phyloP scores from a whole-genome alignment of 2,329 filamentous ascomycete genomes.

The Diaporthe eres region DNA sequence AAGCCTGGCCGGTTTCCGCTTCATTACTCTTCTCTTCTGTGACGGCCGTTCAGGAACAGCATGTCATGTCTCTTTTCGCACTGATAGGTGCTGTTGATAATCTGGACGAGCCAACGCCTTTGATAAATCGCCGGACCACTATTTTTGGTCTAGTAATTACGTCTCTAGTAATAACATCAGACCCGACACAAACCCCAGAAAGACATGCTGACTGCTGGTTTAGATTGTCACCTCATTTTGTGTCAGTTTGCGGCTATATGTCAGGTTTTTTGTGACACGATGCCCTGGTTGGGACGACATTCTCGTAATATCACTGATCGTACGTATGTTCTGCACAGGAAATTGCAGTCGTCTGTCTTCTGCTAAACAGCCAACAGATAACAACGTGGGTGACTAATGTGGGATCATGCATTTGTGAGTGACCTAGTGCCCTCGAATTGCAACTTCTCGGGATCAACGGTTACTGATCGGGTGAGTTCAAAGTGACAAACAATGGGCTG shows the following conservation, averaged over 20 bases:
- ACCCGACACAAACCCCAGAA: too few relatives aligned
- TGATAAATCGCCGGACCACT: conserved; percentile 31
- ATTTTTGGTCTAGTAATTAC: conserved; percentile 36
- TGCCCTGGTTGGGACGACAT: conserved; percentile 40
- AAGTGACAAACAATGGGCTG: conserved; percentile 35
- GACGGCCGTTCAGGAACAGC: conserved; percentile 11
- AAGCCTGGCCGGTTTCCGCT: background rate
- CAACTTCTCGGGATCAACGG: too few relatives aligned
- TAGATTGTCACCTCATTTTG: conserved; percentile 35
- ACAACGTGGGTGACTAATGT: conserved; percentile 40
- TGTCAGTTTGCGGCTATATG: conserved; percentile 30
- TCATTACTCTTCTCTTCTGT: background rate
- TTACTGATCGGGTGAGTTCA: background rate
- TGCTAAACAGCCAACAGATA: background rate
- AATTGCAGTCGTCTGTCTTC: too few relatives aligned
- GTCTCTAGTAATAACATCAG: conserved; percentile 4
- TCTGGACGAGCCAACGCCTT: conserved; percentile 36
- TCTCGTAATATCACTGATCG: conserved; percentile 33
- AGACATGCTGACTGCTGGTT: background rate
- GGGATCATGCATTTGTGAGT: conserved; percentile 36
- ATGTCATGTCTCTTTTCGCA: conserved; percentile 40
- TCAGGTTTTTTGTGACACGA: conserved; percentile 40
- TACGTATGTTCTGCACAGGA: background rate
- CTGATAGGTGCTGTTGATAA: conserved; percentile 37
- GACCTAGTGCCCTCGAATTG: too few relatives aligned